phyloP scores from a whole-genome alignment of 371 early-diverging fungal species.

The Choanephora cucurbitarum region DNA sequence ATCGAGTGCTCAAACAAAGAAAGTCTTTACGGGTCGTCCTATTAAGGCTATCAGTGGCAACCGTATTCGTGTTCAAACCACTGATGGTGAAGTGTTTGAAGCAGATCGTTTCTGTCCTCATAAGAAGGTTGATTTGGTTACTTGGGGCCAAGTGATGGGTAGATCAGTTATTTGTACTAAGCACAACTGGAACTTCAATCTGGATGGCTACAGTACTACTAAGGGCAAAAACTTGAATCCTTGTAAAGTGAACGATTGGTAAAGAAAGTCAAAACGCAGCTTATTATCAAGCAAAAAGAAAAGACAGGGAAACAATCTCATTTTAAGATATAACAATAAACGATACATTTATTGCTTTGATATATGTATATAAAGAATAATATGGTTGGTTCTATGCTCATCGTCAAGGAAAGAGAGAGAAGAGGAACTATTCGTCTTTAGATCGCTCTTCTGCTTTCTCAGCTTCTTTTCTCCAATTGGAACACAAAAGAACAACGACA shows the following conservation, averaged over 20 bases:
- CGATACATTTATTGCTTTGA: no score
- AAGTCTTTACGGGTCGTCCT: slow-evolving; percentile 36
- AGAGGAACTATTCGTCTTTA: slow-evolving; percentile 18
- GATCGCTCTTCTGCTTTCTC: slow-evolving; percentile 25
- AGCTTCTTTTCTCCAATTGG: slow-evolving; percentile 38
- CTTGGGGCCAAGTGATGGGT: slow-evolving; percentile 67
- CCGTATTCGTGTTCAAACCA: slow-evolving; percentile 58
- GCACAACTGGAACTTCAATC: slow-evolving; percentile 65
- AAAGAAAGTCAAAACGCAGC: background rate
- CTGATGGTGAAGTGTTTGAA: slow-evolving; percentile 59
- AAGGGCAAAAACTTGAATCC: slow-evolving; percentile 58
- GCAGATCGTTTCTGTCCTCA: slow-evolving; percentile 73
- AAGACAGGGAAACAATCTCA: slow-evolving; percentile 49
- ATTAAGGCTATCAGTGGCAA: slow-evolving; percentile 48
- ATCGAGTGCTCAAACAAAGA: background rate
- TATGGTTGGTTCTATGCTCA: no score
- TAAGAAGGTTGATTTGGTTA: slow-evolving; percentile 63
- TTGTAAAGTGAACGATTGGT: slow-evolving; percentile 70
- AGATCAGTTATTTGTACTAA: slow-evolving; percentile 62
- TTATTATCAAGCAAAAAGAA: slow-evolving; percentile 19
- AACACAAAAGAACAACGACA: slow-evolving; percentile 31
- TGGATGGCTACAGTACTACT: slow-evolving; percentile 50
- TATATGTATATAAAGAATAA: no score
- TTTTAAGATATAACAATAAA: no score
- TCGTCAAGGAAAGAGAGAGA: slow-evolving; percentile 18